phyloP scores from a whole-genome alignment of 495 filamentous ascomycete species.

The Halenospora varia region DNA sequence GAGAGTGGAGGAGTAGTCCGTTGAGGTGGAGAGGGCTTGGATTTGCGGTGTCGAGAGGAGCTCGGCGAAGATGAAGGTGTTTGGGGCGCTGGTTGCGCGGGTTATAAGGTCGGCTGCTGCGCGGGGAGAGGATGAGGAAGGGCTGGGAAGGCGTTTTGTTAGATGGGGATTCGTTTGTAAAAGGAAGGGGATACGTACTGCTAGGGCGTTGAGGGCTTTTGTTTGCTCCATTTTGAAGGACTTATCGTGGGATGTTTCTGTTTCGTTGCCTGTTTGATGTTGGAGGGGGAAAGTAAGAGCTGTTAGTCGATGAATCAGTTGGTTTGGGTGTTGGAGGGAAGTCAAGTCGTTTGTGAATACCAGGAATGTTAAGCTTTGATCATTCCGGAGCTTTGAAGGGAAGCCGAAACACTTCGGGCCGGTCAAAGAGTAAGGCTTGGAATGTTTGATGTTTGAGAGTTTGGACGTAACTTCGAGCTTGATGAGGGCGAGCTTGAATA shows the following conservation, averaged over 20 bases:
- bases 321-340: no score
- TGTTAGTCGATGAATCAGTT: no score
- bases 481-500: no score
- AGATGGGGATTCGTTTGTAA: conserved; percentile 8
- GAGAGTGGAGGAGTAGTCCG: conserved; percentile 50
- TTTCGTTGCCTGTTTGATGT: no score
- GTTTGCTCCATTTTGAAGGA: conserved; percentile 68
- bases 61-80: conserved; percentile 94
- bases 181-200: conserved; percentile 37
- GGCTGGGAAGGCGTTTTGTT: conserved; percentile 70
- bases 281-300: no score
- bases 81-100: conserved; percentile 80
- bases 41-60: conserved; percentile 80
- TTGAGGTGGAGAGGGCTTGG: conserved; percentile 58
- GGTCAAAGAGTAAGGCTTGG: no score
- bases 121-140: conserved; percentile 81
- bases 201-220: conserved; percentile 79
- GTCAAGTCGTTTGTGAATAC: no score
- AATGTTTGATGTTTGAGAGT: no score
- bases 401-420: no score
- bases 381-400: no score
- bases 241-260: conserved; percentile 5
- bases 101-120: conserved; percentile 81
- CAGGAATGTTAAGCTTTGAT: no score
- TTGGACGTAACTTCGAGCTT: no score